Evolutionary conservation across 495 filamentous ascomycete genomes (phyloP), one percentile per base, ranked within the genome.

Genomic region (Aspergillus sclerotiicarbonarius): DNA sequence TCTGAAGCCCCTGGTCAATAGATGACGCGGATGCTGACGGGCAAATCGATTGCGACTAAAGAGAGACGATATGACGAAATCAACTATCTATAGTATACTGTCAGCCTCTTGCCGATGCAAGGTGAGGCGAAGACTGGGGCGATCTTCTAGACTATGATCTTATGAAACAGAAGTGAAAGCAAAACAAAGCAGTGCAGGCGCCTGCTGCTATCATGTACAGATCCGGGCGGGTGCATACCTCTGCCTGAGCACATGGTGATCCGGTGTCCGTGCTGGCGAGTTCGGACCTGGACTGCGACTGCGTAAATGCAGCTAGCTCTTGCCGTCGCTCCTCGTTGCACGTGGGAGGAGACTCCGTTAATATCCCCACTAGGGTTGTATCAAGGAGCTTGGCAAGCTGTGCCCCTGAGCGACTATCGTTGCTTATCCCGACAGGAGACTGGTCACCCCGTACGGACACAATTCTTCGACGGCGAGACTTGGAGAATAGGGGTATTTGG

Each of bases 1-100:
- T 61, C 81, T 83, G 65, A 86, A 94, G 13, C 91, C 92, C 77
- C 92, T 84, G 59, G 87, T 89, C 10, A 96, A 79, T 6, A 95
- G 62, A 73, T 96, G 90, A 45, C 84, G 78, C 0, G 85, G 85
- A 67, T 78, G 82, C n/a, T 75, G 69, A 37, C 68, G 70, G 1
- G 72, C 50, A 35, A 70, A 70, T 50, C 80, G 58, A 46, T 66
- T 72, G 50, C 78, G 80, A 15, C 81, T 83, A 71, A 96, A 96
- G 3, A 96, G 71, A 3, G 81, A 75, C 75, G 83, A 88, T 30
- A 97, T 85, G 10, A 86, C 86, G 66, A 90, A 95, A 71, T 96
- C 89, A 51, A 97, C 82, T 60, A 96, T 81, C 90, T 98, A 61
- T 37, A 47, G 44, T 51, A 58, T 53, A 59, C 56, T 62, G 67